Evolutionary conservation across 1,139 yeast genomes (phyloP).

Genomic region (Nadsonia starkeyi-henricii): DNA sequence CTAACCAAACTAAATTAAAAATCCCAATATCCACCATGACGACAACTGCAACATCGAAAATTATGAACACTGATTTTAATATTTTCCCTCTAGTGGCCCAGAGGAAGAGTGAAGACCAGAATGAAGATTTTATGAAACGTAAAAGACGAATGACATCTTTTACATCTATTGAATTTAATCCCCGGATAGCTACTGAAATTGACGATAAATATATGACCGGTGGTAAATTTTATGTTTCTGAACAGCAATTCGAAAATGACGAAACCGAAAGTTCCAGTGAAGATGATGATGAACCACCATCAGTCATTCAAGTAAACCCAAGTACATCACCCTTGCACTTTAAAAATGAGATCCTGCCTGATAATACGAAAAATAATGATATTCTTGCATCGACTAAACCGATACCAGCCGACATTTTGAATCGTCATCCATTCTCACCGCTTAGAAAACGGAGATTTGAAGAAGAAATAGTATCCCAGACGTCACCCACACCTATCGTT

Average conservation of each 20-base stretch:
- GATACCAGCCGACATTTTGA: not conserved
- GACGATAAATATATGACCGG: conserved; percentile 78
- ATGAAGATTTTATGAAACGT: not conserved
- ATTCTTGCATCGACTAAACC: not conserved
- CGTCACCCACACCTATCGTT: conserved; percentile 2
- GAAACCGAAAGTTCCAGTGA: conserved; percentile 9
- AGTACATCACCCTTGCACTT: not conserved
- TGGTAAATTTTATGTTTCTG: conserved; percentile 59
- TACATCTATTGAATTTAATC: conserved; percentile 70
- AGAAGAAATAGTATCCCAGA: not conserved
- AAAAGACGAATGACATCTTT: conserved; percentile 41
- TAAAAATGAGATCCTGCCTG: conserved; percentile 3
- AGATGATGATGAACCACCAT: not conserved
- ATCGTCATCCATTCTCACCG: not conserved
- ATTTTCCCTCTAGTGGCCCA: not conserved
- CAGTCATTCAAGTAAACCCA: too few species aligned
- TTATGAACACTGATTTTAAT: not conserved
- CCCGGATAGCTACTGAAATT: conserved; percentile 56
- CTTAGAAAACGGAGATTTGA: conserved; percentile 1
- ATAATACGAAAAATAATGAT: not conserved
- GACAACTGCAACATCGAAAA: not conserved
- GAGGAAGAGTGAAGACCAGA: not conserved
- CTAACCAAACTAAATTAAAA: too few species aligned
- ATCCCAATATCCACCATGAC: too few species aligned
- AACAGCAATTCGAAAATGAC: conserved; percentile 16